Percentiles rank a stretch among this genome's conserved stretches.
Evolutionary conservation across 2,329 filamentous ascomycete species (phyloP).

Genomic region (Alternaria rosae): DNA sequence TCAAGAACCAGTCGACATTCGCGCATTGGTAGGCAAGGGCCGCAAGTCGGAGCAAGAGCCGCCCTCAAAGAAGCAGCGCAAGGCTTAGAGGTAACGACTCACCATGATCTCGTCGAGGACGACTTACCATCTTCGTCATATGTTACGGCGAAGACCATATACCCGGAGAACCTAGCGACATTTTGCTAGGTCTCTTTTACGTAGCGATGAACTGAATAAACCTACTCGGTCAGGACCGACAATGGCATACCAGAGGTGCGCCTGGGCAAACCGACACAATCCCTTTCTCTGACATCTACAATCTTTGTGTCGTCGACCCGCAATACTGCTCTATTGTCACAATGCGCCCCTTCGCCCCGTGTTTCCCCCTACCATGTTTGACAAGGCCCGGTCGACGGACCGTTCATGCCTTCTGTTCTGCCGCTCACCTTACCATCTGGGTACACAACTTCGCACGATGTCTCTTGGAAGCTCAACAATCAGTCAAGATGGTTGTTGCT

Average conservation of each 20-base stretch:
- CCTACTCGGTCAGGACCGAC: background rate
- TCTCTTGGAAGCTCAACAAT: constrained; percentile 1
- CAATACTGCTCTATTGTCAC: background rate
- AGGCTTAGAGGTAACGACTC: constrained; percentile 33
- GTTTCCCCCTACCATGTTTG: background rate
- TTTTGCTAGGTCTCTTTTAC: background rate
- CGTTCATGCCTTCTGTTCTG: background rate
- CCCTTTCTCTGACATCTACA: background rate
- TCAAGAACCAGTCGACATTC: constrained; percentile 60
- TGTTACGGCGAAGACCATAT: constrained; percentile 8
- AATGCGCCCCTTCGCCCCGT: background rate
- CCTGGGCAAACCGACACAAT: background rate
- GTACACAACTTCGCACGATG: background rate
- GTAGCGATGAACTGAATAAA: background rate
- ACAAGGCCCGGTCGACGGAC: constrained; percentile 9
- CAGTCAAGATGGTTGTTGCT: constrained; percentile 2
- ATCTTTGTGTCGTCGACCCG: background rate
- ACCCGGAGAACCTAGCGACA: background rate
- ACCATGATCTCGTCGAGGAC: background rate
- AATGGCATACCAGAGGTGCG: background rate
- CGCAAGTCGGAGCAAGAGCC: constrained; percentile 50
- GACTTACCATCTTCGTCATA: background rate
- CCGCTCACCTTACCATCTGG: background rate
- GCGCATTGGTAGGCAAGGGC: constrained; percentile 56
- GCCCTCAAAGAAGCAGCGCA: constrained; percentile 52